Conservation (phyloP, 352 stramenopile species). For the Phytophthora pluvialis region DNA sequence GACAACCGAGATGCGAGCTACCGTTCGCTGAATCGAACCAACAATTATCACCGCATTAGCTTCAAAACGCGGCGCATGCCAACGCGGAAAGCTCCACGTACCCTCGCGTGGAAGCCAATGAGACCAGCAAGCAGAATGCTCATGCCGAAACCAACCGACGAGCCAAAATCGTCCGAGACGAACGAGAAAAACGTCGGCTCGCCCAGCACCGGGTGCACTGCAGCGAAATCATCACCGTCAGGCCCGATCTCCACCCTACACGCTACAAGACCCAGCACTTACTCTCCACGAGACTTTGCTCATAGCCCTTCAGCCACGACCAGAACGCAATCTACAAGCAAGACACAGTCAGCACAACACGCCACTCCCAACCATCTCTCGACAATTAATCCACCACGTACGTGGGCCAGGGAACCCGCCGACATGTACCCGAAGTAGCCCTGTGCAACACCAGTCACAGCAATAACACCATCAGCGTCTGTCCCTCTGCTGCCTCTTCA, state of each 20-base stretch:
- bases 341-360: conserved; percentile 2
- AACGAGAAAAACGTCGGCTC: conserved; percentile 85
- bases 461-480: conserved; percentile 4
- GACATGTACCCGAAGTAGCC: conserved; percentile 85
- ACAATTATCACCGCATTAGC: conserved; percentile 1
- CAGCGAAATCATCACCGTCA: conserved; percentile 18
- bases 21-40: conserved; percentile 54
- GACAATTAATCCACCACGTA: conserved; percentile 28
- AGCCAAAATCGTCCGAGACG: conserved; percentile 82
- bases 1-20: conserved; percentile 82
- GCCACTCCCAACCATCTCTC: not conserved
- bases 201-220: conserved; percentile 66
- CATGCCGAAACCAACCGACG: conserved; percentile 80
- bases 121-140: conserved; percentile 81
- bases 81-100: conserved; percentile 24
- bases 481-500: not conserved
- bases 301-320: conserved; percentile 90
- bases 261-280: conserved; percentile 11
- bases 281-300: conserved; percentile 86
- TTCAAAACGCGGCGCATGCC: not conserved
- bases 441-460: conserved; percentile 34
- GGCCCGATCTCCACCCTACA: not conserved
- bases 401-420: conserved; percentile 77
- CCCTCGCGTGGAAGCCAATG: conserved; percentile 82
- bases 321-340: conserved; percentile 81